These are phyloP conservation scores for sorghum (Sorghum bicolor) DNA, from an alignment of 176 grass and related monocot species.

Conservation along the genomic window DNA sequence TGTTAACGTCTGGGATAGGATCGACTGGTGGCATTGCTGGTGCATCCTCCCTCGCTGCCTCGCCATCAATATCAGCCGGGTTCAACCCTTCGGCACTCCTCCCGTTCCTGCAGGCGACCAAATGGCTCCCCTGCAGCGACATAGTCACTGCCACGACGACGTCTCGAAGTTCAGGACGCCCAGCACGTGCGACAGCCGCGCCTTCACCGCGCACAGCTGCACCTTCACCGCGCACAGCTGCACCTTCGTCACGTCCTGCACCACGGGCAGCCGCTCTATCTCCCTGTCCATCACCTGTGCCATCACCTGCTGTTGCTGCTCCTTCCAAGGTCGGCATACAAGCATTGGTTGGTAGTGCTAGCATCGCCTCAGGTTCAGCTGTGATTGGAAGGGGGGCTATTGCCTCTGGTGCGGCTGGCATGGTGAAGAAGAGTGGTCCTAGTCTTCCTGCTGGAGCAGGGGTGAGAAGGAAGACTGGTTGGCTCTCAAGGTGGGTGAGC, in stretches of 20 bases:
- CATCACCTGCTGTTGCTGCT: conserved; percentile 39
- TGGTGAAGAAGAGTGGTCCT: conserved; percentile 26
- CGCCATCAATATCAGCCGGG: conserved; percentile 54
- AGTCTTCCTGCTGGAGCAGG: conserved; percentile 16
- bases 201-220: neutral
- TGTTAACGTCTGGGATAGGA: conserved; percentile 38
- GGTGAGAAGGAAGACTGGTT: conserved; percentile 44
- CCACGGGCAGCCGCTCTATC: neutral
- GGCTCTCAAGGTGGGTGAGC: conserved; percentile 78
- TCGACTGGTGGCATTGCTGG: conserved; percentile 25
- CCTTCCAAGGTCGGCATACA: conserved; percentile 44
- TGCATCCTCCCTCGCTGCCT: conserved; percentile 37
- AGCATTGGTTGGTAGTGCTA: neutral
- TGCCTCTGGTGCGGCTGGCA: conserved; percentile 9
- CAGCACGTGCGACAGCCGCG: neutral
- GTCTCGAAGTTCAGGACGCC: conserved; percentile 21
- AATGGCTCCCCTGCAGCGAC: conserved; percentile 89
- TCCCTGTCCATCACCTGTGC: conserved; percentile 10
- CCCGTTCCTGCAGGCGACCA: conserved; percentile 73
- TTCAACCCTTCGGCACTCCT: conserved; percentile 71
- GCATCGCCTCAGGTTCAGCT: conserved; percentile 10
- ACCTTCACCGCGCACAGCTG: neutral
- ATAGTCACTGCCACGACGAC: conserved; percentile 25
- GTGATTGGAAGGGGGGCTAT: neutral
- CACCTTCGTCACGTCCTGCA: neutral